Conservation (phyloP, 2,329 filamentous ascomycete species). For the Paraphaeosphaeria sporulosa region DNA sequence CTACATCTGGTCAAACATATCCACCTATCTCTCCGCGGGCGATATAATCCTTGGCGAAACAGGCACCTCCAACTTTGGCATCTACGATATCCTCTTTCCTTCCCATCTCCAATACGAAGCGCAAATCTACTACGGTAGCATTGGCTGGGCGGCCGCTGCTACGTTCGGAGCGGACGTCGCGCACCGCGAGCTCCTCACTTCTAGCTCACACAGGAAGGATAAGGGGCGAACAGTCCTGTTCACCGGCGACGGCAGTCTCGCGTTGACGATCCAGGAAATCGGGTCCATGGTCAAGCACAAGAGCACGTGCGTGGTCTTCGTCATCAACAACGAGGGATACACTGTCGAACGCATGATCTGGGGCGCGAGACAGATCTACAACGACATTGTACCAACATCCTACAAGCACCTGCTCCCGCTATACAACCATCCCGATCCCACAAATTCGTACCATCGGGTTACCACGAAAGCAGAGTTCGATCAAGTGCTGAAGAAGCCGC, state of each 20-base stretch:
- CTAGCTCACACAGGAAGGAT: neutral
- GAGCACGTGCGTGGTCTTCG: constrained; percentile 48
- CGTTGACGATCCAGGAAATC: constrained; percentile 72
- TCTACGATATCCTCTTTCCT: constrained; percentile 46
- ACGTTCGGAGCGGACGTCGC: constrained; percentile 57
- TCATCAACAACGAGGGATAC: constrained; percentile 58
- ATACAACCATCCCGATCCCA: constrained; percentile 45
- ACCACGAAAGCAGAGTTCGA: constrained; percentile 49
- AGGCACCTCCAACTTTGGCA: constrained; percentile 50
- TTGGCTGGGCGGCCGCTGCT: constrained; percentile 53
- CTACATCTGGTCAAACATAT: constrained; percentile 54
- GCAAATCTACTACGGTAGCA: constrained; percentile 55
- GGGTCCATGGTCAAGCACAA: constrained; percentile 64
- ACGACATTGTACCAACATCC: constrained; percentile 50
- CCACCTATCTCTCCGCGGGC: constrained; percentile 44
- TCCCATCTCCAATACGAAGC: constrained; percentile 40
- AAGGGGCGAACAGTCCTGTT: constrained; percentile 60
- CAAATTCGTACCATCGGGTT: constrained; percentile 45
- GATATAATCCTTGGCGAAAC: constrained; percentile 54
- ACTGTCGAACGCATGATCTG: constrained; percentile 58
- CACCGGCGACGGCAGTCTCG: constrained; percentile 70
- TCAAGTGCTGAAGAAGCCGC: constrained; percentile 39
- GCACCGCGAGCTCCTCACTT: constrained; percentile 55
- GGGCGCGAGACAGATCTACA: constrained; percentile 50
- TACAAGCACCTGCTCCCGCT: constrained; percentile 52